phyloP scores from a whole-genome alignment of 352 stramenopile species.

The Globisporangium nodosum region DNA sequence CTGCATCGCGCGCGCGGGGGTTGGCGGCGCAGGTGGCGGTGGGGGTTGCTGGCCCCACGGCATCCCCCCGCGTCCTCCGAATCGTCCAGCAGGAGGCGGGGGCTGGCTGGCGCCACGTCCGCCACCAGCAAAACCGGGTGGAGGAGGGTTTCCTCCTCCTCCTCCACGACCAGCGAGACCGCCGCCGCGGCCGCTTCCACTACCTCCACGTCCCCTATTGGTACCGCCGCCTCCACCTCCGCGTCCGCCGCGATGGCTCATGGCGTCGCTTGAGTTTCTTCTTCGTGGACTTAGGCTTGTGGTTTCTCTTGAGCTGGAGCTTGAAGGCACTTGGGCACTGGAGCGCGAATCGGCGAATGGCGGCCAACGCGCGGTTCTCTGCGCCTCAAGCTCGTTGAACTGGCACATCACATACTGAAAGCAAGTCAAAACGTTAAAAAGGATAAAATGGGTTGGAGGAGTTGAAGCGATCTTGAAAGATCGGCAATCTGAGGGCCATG shows the following conservation, averaged over 20 bases:
- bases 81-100: not conserved
- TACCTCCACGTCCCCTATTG: slow-evolving; percentile 6
- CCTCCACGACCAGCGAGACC: slow-evolving; percentile 4
- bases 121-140: not conserved
- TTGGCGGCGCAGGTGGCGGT: not conserved
- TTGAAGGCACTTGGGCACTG: too few species aligned
- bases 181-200: slow-evolving; percentile 12
- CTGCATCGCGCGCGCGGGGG: not conserved
- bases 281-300: not conserved
- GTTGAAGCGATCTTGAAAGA: too few species aligned
- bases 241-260: slow-evolving; percentile 7
- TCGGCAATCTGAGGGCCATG: too few species aligned
- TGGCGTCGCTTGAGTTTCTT: not conserved
- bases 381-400: too few species aligned
- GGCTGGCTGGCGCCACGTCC: slow-evolving; percentile 2
- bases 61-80: not conserved
- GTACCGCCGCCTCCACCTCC: not conserved
- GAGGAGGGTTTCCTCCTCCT: slow-evolving; percentile 2
- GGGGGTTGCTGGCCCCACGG: not conserved
- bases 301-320: too few species aligned
- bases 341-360: too few species aligned
- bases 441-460: too few species aligned
- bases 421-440: too few species aligned
- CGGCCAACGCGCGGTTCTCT: too few species aligned
- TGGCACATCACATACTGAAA: too few species aligned